A percentile compares a stretch with the other conserved stretches of the same genome.
Evolutionary conservation across 108 stramenopile species (phyloP).

Genomic region (Cyclostephanos tholiformis): DNA sequence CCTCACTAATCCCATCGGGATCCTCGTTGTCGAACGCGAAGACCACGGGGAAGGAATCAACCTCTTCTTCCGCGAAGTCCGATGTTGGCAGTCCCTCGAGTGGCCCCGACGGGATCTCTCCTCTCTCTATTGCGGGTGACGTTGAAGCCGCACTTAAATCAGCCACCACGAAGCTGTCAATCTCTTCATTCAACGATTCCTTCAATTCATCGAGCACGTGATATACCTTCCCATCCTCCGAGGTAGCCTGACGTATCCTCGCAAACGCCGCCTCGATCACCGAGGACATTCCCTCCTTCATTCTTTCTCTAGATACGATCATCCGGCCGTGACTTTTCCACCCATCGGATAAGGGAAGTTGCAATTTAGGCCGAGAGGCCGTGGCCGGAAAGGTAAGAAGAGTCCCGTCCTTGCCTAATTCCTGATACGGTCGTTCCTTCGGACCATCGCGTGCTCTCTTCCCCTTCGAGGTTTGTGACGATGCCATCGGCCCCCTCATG

Average conservation of each 20-base stretch:
- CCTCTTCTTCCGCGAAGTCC: slow-evolving; percentile 16
- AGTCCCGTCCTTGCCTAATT: slow-evolving; percentile 10
- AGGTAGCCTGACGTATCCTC: slow-evolving; percentile 16
- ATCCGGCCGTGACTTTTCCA: background rate
- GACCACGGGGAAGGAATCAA: slow-evolving; percentile 24
- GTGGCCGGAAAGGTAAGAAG: slow-evolving; percentile 26
- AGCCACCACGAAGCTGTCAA: slow-evolving; percentile 1
- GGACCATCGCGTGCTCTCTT: background rate
- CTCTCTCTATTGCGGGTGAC: background rate
- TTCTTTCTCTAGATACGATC: slow-evolving; percentile 12
- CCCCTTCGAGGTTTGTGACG: background rate
- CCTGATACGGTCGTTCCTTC: slow-evolving; percentile 1
- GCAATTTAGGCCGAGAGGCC: slow-evolving; percentile 1
- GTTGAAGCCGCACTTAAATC: background rate
- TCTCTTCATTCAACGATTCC: slow-evolving; percentile 7
- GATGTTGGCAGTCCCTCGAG: slow-evolving; percentile 15
- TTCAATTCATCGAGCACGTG: slow-evolving; percentile 35
- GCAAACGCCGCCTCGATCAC: slow-evolving; percentile 30
- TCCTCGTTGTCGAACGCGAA: slow-evolving; percentile 31
- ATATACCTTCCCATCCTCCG: slow-evolving; percentile 8
- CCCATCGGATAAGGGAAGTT: slow-evolving; percentile 25
- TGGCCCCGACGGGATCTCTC: background rate
- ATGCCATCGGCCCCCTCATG: background rate
- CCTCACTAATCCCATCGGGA: slow-evolving; percentile 20
- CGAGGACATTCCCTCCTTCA: slow-evolving; percentile 2